Conservation (phyloP, 2,329 filamentous ascomycete species). For the Fusarium dlaminii region DNA sequence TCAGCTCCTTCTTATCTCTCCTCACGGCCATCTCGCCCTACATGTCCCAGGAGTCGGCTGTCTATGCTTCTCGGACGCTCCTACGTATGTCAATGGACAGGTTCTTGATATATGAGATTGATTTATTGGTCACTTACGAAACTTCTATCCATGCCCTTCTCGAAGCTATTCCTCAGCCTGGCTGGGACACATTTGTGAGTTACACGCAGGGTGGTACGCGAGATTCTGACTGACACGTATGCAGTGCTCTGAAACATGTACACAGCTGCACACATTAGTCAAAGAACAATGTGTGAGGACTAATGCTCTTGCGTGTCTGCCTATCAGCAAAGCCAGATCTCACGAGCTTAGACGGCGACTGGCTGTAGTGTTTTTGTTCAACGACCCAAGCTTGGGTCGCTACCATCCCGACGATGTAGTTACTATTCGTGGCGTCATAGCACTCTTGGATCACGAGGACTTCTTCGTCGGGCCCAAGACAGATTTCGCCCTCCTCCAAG, state of each 20-base stretch:
- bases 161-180: conserved; percentile 49
- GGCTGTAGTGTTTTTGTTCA: conserved; percentile 71
- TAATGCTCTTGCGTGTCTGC: conserved; percentile 67
- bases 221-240: conserved; percentile 1
- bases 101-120: conserved; percentile 55
- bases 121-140: conserved; percentile 54
- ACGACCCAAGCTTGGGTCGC: conserved; percentile 55
- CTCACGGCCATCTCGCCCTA: conserved; percentile 50
- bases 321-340: conserved; percentile 58
- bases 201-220: not conserved
- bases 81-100: conserved; percentile 66
- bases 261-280: conserved; percentile 58
- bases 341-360: conserved; percentile 73
- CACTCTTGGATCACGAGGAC: conserved; percentile 57
- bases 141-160: conserved; percentile 56
- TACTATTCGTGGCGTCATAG: conserved; percentile 54
- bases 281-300: conserved; percentile 61
- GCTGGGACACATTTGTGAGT: conserved; percentile 57
- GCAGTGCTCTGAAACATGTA: conserved; percentile 62
- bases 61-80: conserved; percentile 57
- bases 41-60: conserved; percentile 48
- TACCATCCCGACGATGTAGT: conserved; percentile 54
- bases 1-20: conserved; percentile 56
- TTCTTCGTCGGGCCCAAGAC: conserved; percentile 66
- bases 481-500: conserved; percentile 74